Evolutionary conservation across 2,329 filamentous ascomycete species (phyloP), one percentile per base, ranked within the genome.

Genomic region (Cadophora sp.): DNA sequence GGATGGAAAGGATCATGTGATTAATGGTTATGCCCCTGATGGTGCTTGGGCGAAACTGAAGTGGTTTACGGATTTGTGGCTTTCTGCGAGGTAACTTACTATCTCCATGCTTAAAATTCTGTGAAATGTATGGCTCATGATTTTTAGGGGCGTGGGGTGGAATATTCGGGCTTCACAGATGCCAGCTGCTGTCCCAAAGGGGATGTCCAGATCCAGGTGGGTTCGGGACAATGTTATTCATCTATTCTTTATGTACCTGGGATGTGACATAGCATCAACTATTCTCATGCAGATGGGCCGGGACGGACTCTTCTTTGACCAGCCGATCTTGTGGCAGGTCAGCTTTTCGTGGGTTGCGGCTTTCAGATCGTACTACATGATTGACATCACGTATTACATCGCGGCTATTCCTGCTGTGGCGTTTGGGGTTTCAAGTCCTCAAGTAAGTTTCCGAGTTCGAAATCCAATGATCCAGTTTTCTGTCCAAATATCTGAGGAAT

Each of bases 91-190:
- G n/a, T n/a, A n/a, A n/a, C n/a, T n/a, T n/a, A n/a, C n/a, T n/a
- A n/a, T n/a, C n/a, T n/a, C n/a, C n/a, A n/a, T n/a, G n/a, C n/a
- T n/a, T n/a, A n/a, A n/a, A n/a, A n/a, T n/a, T n/a, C n/a, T n/a
- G n/a, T n/a, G n/a, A n/a, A n/a, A n/a, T n/a, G n/a, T n/a, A 40
- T 8, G 37, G 37, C 14, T 40, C 37, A 12, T 8, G 8, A 40
- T 40, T 26, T 19, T 4, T n/a, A 64, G 62, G 11, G 62, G 62
- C 19, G 34, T 64, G 5, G 62, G 51, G 19, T 64, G 50, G 50
- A 64, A 58, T 27, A 58, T 40, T 40, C 6, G 14, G 14, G 6
- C 37, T 5, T 5, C 7, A 3, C 14, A 12, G 7, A 9, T 40
- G 7, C 37, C 37, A 12, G 7, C 37, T 8, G 37, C 37, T 40